phyloP scores from a whole-genome alignment of 768 basidiomycete species.

The Paxillus rubicundulus region DNA sequence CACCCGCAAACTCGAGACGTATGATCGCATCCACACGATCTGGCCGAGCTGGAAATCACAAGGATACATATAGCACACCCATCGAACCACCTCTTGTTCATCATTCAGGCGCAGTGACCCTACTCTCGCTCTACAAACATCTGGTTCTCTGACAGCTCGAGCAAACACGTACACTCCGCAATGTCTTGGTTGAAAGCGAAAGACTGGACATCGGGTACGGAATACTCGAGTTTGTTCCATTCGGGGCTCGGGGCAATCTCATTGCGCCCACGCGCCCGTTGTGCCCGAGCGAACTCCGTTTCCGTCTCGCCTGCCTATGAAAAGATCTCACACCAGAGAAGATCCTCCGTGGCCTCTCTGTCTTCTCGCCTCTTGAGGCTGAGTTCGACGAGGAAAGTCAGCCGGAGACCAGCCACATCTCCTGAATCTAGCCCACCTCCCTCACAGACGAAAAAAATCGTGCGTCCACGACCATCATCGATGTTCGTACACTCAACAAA shows the following conservation, averaged over 20 bases:
- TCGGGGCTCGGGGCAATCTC: conserved; percentile 36
- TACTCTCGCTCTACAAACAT: not conserved
- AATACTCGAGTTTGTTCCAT: conserved; percentile 36
- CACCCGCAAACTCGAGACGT: conserved; percentile 1
- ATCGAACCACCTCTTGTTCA: not conserved
- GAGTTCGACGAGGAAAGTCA: conserved; percentile 2
- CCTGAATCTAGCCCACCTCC: conserved; percentile 3
- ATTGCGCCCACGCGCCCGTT: conserved; percentile 2
- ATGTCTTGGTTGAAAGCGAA: conserved; percentile 34
- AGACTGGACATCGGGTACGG: conserved; percentile 28
- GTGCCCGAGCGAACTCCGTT: conserved; percentile 4
- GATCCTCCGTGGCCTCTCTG: not conserved
- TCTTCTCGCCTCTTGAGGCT: conserved; percentile 11
- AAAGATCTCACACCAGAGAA: not conserved
- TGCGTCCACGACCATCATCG: conserved; percentile 12
- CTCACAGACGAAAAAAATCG: not conserved
- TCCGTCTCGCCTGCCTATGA: conserved; percentile 1
- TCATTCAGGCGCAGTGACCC: not conserved
- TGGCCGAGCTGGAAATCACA: conserved; percentile 17
- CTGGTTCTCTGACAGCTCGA: not conserved
- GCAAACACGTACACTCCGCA: not conserved
- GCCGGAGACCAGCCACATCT: not conserved
- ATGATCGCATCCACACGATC: conserved; percentile 5
- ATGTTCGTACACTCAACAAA: conserved; percentile 16
- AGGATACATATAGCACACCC: conserved; percentile 27